Base-by-base conservation (phyloP, 2,329 filamentous ascomycete genomes). In the Aspergillus sp. region DNA sequence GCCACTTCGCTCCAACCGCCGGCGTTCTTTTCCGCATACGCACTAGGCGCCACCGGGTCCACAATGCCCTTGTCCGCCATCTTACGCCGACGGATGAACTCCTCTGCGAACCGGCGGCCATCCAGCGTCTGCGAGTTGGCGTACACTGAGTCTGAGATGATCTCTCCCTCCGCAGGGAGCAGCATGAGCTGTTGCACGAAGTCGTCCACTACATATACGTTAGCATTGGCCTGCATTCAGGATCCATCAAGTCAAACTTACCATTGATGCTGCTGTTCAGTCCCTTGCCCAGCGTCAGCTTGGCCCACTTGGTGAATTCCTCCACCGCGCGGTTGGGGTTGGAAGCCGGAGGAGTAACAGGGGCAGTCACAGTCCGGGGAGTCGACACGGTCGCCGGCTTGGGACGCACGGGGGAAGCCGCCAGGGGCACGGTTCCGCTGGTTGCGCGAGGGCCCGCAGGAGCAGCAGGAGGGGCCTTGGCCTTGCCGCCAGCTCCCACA, bases 1-100 rank as follows among this genome's bases (percentile, higher is more conserved):
- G 94, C 94, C 48, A 99, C 94, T 75, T 97, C 94, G 62, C 82
- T 96, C 94, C 94, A 99, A 17, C 93, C 93, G 50, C 89, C 86
- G 22, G 79, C 76, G 22, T 74, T 77, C 60, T 74, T 77, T 58
- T 78, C 76, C 4, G 65, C 74, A 32, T 77, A 79, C 3, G 83
- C 81, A 50, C 75, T 81, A 33, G 76, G 74, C 46, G 75, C 79
- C 45, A 82, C 78, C 14, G 84, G 79, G 50, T 88, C 87, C 16
- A 95, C 79, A 38, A 96, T 82, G 36, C 94, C 94, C 76, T 92
- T 94, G 62, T 97, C 93, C 0, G 94, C 93, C 1, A 95, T 83
- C 79, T 89, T 95, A 75, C 92, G 93, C 63, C 93, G 91, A 32
- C 92, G 88, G 53, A 97, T 83, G 66, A 94, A 99, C 71, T 99